A percentile compares a stretch with the other conserved stretches of the same genome.
Evolutionary conservation across 176 grass and related monocot species (phyloP).

Genomic region (Bothriochloa decipiens): DNA sequence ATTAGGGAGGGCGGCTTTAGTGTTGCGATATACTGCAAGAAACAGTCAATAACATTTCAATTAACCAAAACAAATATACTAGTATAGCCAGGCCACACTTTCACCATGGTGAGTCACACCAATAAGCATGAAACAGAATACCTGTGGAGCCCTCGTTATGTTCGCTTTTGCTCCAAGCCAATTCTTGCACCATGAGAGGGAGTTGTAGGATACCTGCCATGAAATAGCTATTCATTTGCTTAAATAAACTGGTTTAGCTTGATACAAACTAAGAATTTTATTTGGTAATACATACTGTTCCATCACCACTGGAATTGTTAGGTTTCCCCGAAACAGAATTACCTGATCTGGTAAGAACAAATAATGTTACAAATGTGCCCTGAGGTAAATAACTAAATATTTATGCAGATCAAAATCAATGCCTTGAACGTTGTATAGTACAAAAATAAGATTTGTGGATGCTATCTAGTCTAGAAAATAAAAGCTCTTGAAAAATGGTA

Average conservation of each 20-base stretch:
- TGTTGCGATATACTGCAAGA: constrained; percentile 7
- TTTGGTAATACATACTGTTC: constrained; percentile 69
- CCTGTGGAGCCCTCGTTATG: constrained; percentile 93
- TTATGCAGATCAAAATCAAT: constrained; percentile 36
- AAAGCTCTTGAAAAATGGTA: neutral
- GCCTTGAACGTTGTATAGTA: constrained; percentile 2
- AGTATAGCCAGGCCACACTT: constrained; percentile 10
- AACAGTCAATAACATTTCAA: constrained; percentile 12
- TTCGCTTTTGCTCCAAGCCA: constrained; percentile 98
- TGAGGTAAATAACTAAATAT: constrained; percentile 35
- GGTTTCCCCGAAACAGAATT: constrained; percentile 84
- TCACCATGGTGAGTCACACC: neutral
- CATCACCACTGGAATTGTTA: constrained; percentile 79
- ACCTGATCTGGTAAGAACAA: constrained; percentile 86
- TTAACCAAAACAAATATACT: constrained; percentile 23
- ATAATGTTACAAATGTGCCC: constrained; percentile 10
- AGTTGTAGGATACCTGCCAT: constrained; percentile 90
- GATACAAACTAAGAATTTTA: constrained; percentile 30
- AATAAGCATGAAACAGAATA: constrained; percentile 39
- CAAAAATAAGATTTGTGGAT: constrained; percentile 30
- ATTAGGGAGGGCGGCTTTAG: constrained; percentile 3
- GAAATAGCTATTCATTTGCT: constrained; percentile 29
- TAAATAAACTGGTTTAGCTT: constrained; percentile 30
- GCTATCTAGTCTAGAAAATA: neutral
- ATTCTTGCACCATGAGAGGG: constrained; percentile 96